Base-by-base conservation (phyloP, 306 rosid genomes). In the Crataegus laevigata region DNA sequence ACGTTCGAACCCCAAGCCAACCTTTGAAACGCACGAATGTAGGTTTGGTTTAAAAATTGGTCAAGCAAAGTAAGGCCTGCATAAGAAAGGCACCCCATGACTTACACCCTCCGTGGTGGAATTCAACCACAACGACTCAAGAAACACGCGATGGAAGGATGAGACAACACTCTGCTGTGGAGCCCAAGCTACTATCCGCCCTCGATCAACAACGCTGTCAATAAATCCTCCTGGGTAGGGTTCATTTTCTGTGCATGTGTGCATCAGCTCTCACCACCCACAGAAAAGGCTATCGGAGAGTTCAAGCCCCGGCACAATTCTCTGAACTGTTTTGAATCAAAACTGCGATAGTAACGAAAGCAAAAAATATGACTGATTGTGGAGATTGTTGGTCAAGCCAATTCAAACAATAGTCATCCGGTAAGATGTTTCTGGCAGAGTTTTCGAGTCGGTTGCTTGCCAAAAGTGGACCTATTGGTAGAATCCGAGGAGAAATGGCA, bases 1-100 rank as follows among this genome's bases (percentile, higher is more conserved):
- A 61, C 3, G 17, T 14, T 84, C 63, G 22, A 90, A 62, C 38
- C 54, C 83, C 71, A 87, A 10, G 28, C 96, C 93, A 5, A 85
- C 90, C 78, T 80, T 79, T 87, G 93, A 90, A 40, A 90, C 76
- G 54, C 96, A 15, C 66, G 28, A 28, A 26, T 61, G 38, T 61
- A 28, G 66, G 21, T 61, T 32, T 61, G n/a, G 30, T 61, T 61
- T 13, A 28, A 9, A 32, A 61, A 61, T 38, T 61, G 66, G n/a
- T 61, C 66, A 61, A 61, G 36, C 66, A 61, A 61, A 61, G 66
- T 61, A 5, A 5, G 10, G 66, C 38, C 38, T 14, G 66, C 66
- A 61, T n/a, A 61, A 28, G 21, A 61, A 28, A 6, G 66, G 66
- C 30, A 61, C 36, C 38, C 66, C 36, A 26, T 14, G 14, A 15